Evolutionary conservation across 2,329 filamentous ascomycete genomes (phyloP).

Genomic region (Nothopassalora personata): DNA sequence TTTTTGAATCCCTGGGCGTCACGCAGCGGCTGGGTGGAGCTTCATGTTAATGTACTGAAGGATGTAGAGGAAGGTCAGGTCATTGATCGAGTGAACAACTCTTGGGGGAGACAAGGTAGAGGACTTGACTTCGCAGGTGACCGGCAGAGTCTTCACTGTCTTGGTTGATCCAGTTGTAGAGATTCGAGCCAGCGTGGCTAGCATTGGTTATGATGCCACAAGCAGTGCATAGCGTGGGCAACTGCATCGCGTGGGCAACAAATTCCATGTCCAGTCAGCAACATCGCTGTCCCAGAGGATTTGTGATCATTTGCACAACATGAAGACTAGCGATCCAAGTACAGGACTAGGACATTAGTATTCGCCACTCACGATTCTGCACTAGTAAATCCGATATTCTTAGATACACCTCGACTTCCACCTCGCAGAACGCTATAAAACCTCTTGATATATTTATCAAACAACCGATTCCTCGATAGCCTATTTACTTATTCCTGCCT

Average conservation of each 20-base stretch:
- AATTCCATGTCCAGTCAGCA: background rate
- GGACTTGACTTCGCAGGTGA: constrained; percentile 30
- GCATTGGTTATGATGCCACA: constrained; percentile 36
- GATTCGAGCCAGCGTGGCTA: constrained; percentile 32
- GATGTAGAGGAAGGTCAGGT: constrained; percentile 34
- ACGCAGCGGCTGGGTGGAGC: constrained; percentile 26
- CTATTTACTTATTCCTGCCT: too few relatives aligned
- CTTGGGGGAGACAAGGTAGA: constrained; percentile 36
- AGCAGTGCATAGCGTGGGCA: background rate
- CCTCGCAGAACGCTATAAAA: too few relatives aligned
- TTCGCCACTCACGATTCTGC: too few relatives aligned
- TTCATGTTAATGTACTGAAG: constrained; percentile 31
- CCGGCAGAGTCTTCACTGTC: constrained; percentile 33
- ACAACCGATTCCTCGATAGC: too few relatives aligned
- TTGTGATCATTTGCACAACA: too few relatives aligned
- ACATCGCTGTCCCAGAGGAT: too few relatives aligned
- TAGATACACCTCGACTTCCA: too few relatives aligned
- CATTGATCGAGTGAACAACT: constrained; percentile 33
- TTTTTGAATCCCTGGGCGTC: constrained; percentile 30
- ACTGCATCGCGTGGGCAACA: background rate
- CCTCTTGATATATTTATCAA: too few relatives aligned
- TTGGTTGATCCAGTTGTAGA: constrained; percentile 34
- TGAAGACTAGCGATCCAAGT: too few relatives aligned
- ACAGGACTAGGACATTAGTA: too few relatives aligned
- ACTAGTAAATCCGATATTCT: too few relatives aligned